Conservation (phyloP, 1,284 basidiomycete genomes). For the Puccinia sorghi region DNA sequence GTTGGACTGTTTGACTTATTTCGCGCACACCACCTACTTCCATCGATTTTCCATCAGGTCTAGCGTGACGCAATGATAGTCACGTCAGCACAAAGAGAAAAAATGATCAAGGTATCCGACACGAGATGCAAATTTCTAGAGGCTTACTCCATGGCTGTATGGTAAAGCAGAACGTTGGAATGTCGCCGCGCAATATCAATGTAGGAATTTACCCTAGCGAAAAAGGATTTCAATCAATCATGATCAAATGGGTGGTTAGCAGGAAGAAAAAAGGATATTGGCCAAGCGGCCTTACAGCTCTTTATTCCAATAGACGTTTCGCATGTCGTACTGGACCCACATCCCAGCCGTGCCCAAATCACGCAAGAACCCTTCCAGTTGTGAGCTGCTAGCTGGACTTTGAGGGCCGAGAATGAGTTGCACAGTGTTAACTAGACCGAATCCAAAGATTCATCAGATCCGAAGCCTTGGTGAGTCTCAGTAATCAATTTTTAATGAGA, state of each 20-base stretch:
- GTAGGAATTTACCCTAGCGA: background rate
- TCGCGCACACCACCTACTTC: background rate
- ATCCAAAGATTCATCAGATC: background rate
- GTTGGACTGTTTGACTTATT: background rate
- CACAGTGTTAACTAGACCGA: conserved; percentile 20
- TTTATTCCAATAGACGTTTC: conserved; percentile 18
- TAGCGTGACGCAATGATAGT: background rate
- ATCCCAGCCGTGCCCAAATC: conserved; percentile 8
- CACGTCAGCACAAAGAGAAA: background rate
- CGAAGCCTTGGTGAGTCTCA: background rate
- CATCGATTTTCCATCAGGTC: conserved; percentile 12
- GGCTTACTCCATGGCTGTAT: conserved; percentile 41
- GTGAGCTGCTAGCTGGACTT: conserved; percentile 12
- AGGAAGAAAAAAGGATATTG: background rate
- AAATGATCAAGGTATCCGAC: background rate
- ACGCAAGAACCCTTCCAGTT: background rate
- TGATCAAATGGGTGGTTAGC: background rate
- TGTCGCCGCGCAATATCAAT: conserved; percentile 5
- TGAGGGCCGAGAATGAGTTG: conserved; percentile 31
- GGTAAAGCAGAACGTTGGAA: conserved; percentile 34
- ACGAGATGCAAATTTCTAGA: background rate
- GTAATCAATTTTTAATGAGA: background rate
- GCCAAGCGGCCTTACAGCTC: conserved; percentile 21
- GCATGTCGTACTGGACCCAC: conserved; percentile 43
- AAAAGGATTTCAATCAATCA: conserved; percentile 1